A percentile compares a stretch with the other conserved stretches of the same genome.
These are phyloP conservation scores for Pseudevernia furfuracea DNA, from an alignment of 495 filamentous ascomycete species.

Conservation along the genomic window DNA sequence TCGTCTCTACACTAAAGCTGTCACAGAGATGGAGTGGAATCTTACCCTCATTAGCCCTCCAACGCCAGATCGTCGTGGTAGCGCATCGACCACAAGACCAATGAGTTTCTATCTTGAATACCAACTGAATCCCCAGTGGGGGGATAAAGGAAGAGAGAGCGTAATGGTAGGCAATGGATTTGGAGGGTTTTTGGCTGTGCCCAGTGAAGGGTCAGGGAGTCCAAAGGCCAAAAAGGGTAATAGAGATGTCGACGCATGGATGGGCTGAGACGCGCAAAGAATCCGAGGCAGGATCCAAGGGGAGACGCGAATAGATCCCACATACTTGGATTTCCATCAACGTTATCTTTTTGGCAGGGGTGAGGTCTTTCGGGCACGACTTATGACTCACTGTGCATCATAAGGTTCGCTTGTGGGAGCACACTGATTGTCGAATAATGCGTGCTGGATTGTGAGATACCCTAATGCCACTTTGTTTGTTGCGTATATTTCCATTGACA, in stretches of 20 bases:
- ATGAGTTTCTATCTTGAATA: slow-evolving; percentile 46
- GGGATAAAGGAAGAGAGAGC: slow-evolving; percentile 51
- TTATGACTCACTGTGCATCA: neutral
- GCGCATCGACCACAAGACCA: slow-evolving; percentile 41
- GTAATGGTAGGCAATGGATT: slow-evolving; percentile 69
- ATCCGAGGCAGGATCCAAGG: neutral
- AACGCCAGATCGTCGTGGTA: slow-evolving; percentile 30
- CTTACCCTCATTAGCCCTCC: slow-evolving; percentile 54
- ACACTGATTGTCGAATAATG: neutral
- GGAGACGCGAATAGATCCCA: neutral
- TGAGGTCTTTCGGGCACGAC: neutral
- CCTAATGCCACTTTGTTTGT: neutral
- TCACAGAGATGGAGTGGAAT: slow-evolving; percentile 81
- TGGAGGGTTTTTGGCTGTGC: slow-evolving; percentile 76
- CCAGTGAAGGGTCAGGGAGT: slow-evolving; percentile 44
- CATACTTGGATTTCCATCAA: neutral
- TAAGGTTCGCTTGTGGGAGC: neutral
- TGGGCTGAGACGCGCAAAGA: slow-evolving; percentile 20
- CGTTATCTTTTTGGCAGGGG: neutral
- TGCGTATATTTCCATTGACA: neutral
- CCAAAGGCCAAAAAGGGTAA: slow-evolving; percentile 15
- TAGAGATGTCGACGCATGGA: slow-evolving; percentile 23
- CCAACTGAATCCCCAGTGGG: slow-evolving; percentile 50
- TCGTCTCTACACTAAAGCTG: slow-evolving; percentile 77
- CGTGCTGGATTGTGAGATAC: neutral